Conservation (phyloP, 208 protist genomes). For the Leptomonas pyrrhocoris region DNA sequence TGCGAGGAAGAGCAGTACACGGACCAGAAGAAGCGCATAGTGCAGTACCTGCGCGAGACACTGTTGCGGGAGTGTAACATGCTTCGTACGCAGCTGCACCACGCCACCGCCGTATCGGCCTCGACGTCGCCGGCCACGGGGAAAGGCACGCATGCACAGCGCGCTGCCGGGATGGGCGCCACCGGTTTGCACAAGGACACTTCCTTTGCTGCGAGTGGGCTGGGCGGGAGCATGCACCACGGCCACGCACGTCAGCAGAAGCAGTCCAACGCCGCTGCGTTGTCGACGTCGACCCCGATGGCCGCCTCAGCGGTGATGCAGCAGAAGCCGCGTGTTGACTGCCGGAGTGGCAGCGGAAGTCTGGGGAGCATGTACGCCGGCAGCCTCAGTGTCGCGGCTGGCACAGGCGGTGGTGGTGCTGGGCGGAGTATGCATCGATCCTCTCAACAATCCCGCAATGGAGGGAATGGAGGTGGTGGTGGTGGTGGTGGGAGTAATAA, state of each 20-base stretch:
- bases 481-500: background rate
- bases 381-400: background rate
- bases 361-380: slow-evolving; percentile 14
- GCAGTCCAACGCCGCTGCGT: slow-evolving; percentile 18
- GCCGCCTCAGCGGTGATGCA: background rate
- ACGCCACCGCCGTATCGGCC: slow-evolving; percentile 35
- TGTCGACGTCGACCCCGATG: background rate
- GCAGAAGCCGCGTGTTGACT: background rate
- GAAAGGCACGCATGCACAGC: background rate
- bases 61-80: slow-evolving; percentile 81
- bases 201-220: background rate
- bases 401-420: background rate
- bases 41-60: slow-evolving; percentile 86
- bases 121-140: background rate
- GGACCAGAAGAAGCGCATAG: slow-evolving; percentile 51
- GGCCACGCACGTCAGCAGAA: slow-evolving; percentile 21
- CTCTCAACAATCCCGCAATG: slow-evolving; percentile 3
- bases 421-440: background rate
- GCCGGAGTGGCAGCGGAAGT: slow-evolving; percentile 5
- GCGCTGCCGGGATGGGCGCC: background rate
- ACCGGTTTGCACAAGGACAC: background rate
- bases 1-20: slow-evolving; percentile 63
- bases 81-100: slow-evolving; percentile 77
- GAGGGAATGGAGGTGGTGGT: background rate
- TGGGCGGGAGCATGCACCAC: slow-evolving; percentile 8